These are phyloP conservation scores for Trapa incisa DNA, from an alignment of 345 rosid species.

Conservation along the genomic window DNA sequence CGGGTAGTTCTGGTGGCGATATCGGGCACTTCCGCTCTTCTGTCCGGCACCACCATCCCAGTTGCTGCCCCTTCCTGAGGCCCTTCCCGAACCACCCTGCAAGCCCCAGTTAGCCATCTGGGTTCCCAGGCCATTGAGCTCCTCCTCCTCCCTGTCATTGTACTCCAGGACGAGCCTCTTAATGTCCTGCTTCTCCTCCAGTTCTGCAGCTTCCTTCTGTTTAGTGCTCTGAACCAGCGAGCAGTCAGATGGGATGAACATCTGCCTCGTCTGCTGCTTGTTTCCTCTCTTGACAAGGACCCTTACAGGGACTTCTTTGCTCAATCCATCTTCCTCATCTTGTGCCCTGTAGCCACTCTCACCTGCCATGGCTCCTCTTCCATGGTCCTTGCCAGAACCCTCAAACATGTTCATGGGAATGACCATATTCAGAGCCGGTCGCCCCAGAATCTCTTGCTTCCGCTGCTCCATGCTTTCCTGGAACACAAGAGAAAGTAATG, in stretches of 20 bases:
- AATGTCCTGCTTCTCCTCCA: slow-evolving; percentile 96
- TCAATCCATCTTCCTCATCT: slow-evolving; percentile 64
- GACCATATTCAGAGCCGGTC: slow-evolving; percentile 76
- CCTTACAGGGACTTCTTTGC: slow-evolving; percentile 81
- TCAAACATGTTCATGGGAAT: slow-evolving; percentile 91
- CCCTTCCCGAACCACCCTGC: slow-evolving; percentile 25
- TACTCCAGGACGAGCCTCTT: slow-evolving; percentile 93
- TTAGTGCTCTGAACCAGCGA: slow-evolving; percentile 84
- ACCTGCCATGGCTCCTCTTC: slow-evolving; percentile 48
- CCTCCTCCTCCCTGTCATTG: slow-evolving; percentile 94
- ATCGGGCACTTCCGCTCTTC: slow-evolving; percentile 51
- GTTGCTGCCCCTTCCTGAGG: slow-evolving; percentile 26
- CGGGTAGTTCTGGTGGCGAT: slow-evolving; percentile 51
- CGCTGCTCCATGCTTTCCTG: slow-evolving; percentile 99
- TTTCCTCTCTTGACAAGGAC: slow-evolving; percentile 94
- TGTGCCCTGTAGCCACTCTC: slow-evolving; percentile 76
- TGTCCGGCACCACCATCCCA: slow-evolving; percentile 53
- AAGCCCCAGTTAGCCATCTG: slow-evolving; percentile 66
- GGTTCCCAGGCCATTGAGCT: slow-evolving; percentile 58
- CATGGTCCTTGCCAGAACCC: slow-evolving; percentile 75
- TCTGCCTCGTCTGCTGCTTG: slow-evolving; percentile 92
- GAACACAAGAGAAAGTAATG: slow-evolving; percentile 6
- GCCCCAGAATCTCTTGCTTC: slow-evolving; percentile 74
- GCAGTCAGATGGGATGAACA: slow-evolving; percentile 81
- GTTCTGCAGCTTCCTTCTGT: slow-evolving; percentile 94